A percentile compares a stretch with the other conserved stretches of the same genome.
These are phyloP conservation scores for Murraya koenigii DNA, from an alignment of 345 rosid genomes.

Conservation along the genomic window DNA sequence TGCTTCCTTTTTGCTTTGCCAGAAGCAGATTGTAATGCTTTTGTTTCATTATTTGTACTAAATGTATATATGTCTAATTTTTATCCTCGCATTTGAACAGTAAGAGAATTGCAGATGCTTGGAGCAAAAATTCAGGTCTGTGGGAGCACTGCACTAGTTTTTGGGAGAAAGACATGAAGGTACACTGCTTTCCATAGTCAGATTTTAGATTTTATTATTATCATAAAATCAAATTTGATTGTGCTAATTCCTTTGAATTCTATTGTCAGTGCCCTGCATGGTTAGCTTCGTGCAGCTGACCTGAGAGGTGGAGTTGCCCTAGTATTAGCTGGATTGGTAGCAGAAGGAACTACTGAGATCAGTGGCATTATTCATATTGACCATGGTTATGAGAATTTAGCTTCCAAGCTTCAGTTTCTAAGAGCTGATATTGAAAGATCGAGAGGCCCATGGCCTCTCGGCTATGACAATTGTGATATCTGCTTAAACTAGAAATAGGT, in stretches of 20 bases:
- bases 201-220: neutral
- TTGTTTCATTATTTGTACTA: neutral
- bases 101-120: constrained; percentile 26
- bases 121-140: constrained; percentile 29
- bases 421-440: constrained; percentile 27
- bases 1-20: neutral
- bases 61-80: neutral
- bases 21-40: neutral
- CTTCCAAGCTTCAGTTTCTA: constrained; percentile 21
- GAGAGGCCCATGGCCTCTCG: neutral
- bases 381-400: constrained; percentile 29
- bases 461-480: neutral
- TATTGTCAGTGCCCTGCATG: constrained; percentile 14
- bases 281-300: constrained; percentile 23
- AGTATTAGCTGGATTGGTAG: constrained; percentile 30
- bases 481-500: neutral
- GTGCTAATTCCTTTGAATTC: neutral
- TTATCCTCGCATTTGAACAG: constrained; percentile 2
- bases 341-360: constrained; percentile 29
- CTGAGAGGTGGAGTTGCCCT: constrained; percentile 30
- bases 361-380: constrained; percentile 22
- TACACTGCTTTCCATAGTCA: neutral
- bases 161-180: constrained; percentile 20
- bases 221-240: neutral
- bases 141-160: constrained; percentile 24